Conservation (phyloP, 202 grass and related monocot genomes). For the Hordeum pubiflorum region DNA sequence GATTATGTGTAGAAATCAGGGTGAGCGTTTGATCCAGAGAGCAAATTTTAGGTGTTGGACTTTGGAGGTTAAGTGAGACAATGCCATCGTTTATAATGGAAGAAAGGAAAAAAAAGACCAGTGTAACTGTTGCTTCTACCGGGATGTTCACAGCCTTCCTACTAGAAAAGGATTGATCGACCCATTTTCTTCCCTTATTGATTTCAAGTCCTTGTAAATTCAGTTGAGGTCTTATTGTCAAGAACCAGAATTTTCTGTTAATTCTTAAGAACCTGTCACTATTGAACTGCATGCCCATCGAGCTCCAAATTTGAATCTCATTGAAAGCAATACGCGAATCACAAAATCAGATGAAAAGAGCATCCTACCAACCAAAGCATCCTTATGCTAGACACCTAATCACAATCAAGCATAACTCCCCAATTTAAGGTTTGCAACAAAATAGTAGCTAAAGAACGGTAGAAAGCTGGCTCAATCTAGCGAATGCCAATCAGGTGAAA, state of each 20-base stretch:
- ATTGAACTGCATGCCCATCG: neutral
- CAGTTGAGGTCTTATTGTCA: slow-evolving; percentile 16
- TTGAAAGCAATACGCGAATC: neutral
- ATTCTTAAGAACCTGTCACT: slow-evolving; percentile 4
- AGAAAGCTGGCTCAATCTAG: neutral
- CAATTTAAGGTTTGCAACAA: neutral
- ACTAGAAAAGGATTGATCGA: neutral
- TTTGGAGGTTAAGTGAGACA: neutral
- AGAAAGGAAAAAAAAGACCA: neutral
- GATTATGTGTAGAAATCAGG: neutral
- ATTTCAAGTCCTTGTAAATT: slow-evolving; percentile 18
- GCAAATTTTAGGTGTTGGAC: neutral
- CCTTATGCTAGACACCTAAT: neutral
- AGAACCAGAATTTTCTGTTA: slow-evolving; percentile 5
- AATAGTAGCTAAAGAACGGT: neutral
- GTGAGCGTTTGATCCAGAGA: neutral
- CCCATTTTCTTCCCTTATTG: neutral
- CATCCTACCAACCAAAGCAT: slow-evolving; percentile 19
- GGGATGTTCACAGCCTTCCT: neutral
- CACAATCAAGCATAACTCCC: neutral
- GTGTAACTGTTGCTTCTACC: neutral
- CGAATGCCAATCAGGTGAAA: neutral
- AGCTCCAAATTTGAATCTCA: slow-evolving; percentile 4
- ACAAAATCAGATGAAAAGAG: slow-evolving; percentile 36
- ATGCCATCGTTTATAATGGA: neutral